Percentiles rank a stretch among this genome's conserved stretches.
Conservation (phyloP, 139 green algal genomes). For the Choricystis sp. region DNA sequence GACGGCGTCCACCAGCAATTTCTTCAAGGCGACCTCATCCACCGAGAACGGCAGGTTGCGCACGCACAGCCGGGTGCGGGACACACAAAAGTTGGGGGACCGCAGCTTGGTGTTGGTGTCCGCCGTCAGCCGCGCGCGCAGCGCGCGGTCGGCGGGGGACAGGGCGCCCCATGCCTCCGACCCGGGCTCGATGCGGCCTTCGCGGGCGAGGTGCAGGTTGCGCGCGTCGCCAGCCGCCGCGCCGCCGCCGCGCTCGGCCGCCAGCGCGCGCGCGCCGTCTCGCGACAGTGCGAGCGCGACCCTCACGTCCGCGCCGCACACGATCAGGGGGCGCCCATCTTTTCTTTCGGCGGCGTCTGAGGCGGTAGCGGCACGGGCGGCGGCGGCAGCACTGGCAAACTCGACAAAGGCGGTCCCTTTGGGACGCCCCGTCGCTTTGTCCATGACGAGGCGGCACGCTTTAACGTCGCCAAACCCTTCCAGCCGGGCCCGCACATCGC, state of each 20-base stretch:
- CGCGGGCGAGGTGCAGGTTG: slow-evolving; percentile 75
- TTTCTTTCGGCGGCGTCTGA: slow-evolving; percentile 29
- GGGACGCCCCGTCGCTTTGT: slow-evolving; percentile 51
- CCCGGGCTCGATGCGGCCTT: slow-evolving; percentile 64
- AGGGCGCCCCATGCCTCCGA: slow-evolving; percentile 52
- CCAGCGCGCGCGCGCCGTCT: slow-evolving; percentile 37
- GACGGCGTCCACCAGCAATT: slow-evolving; percentile 34
- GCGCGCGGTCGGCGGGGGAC: slow-evolving; percentile 42
- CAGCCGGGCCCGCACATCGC: slow-evolving; percentile 31
- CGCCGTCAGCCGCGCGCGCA: slow-evolving; percentile 18
- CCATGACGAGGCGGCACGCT: slow-evolving; percentile 52
- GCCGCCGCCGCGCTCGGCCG: slow-evolving; percentile 2
- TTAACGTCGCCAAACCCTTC: slow-evolving; percentile 37
- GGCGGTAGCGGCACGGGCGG: slow-evolving; percentile 32
- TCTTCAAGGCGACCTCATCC: slow-evolving; percentile 41
- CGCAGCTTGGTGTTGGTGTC: slow-evolving; percentile 69
- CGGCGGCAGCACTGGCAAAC: slow-evolving; percentile 27
- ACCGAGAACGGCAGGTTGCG: slow-evolving; percentile 65
- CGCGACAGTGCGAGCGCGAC: slow-evolving; percentile 59
- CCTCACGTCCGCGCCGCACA: slow-evolving; percentile 43
- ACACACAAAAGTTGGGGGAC: slow-evolving; percentile 88
- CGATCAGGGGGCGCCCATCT: slow-evolving; percentile 31
- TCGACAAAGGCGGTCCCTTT: slow-evolving; percentile 87
- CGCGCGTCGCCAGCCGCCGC: slow-evolving; percentile 41
- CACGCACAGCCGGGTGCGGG: slow-evolving; percentile 54